Evolutionary conservation across 2,329 filamentous ascomycete genomes (phyloP), one percentile per base, ranked within the genome.

Genomic region (Sarocladiaceae sp.): DNA sequence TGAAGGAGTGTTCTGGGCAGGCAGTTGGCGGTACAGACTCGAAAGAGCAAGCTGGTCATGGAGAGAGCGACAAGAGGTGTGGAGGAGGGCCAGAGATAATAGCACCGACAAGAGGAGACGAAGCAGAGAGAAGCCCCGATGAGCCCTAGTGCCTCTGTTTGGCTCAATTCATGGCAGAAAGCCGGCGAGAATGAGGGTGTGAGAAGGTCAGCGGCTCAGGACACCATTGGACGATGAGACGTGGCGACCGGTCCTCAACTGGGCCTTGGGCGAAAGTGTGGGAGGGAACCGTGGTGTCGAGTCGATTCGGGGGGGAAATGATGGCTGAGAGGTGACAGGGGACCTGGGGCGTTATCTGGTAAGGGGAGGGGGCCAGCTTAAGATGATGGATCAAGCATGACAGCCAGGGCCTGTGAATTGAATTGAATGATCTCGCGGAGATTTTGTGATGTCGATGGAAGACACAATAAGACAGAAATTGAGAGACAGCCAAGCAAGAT

Each of bases 41-140:
- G 67, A 54, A 77, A 62, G 55, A 76, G 69, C 62, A 71, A 71
- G 60, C 66, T 68, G 61, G 71, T 75, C 76, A 79, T 79, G 72
- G 62, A 63, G 44, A 48, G 44, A 44, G 40, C 40, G 23, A 28
- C 40, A 59, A 61, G 55, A 58, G 54, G 59, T 54, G 56, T 57
- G 51, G 49, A 58, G 55, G 49, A 50, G 31, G 40, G n/a, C 35
- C 15, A 26, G 28, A 28, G 22, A 29, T 5, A 10, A 47, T 22
- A 29, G 11, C 44, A n/a, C 26, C 44, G 44, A 50, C 31, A 37
- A 50, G 18, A 33, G 6, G 37, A 37, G 29, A 50, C 17, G 18
- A 33, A 48, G 29, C 31, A 37, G 47, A 50, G 28, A 15, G 18
- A 15, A 4, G 6, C 46, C 47, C 46, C 18, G 18, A 25, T 50